Evolutionary conservation across 345 rosid genomes (phyloP), one percentile per base, ranked within the genome.

Genomic region (Heritiera fomes): DNA sequence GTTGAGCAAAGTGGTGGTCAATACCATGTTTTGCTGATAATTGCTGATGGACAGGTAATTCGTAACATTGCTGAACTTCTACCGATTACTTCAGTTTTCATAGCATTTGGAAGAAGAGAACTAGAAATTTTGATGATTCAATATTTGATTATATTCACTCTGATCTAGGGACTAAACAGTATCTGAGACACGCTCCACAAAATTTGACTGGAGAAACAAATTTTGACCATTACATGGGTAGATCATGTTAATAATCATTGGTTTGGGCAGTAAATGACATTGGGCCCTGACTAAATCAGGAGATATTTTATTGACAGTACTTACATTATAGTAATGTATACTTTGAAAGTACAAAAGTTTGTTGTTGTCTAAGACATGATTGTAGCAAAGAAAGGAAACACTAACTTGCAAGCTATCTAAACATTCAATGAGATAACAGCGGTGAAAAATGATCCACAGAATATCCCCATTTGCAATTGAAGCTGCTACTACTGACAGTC

Each of bases 1-100:
- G 97, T 94, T 69, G 97, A 93, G 91, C 88, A 93, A 85, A 93
- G 97, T 79, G 92, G 92, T 0, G 98, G 95, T 45, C 98, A 94
- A 71, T 94, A 93, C 88, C 98, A 94, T 85, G 94, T 94, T 82
- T 82, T 94, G 82, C 81, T 94, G 80, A 93, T 94, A 53, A 94
- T 93, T 47, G 98, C 98, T 56, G 98, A 94, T 85, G 98, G 98
- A 45, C 98, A 93, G 94, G 97, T 94, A 85, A 71, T 60, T 65
- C 18, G 1, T 43, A 77, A 28, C 38, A 32, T 46, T 41, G 30
- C 73, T 55, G 45, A 53, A 67, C 23, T 38, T 17, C 71, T n/a
- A 10, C 6, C 4, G 5, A 38, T 53, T 20, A 20, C n/a, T 73
- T 40, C 38, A 34, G 67, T 66, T 40, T 46, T 93, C 95, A 59